These are phyloP conservation scores for Penicillium pulvis DNA, from an alignment of 495 filamentous ascomycete species.

Conservation along the genomic window DNA sequence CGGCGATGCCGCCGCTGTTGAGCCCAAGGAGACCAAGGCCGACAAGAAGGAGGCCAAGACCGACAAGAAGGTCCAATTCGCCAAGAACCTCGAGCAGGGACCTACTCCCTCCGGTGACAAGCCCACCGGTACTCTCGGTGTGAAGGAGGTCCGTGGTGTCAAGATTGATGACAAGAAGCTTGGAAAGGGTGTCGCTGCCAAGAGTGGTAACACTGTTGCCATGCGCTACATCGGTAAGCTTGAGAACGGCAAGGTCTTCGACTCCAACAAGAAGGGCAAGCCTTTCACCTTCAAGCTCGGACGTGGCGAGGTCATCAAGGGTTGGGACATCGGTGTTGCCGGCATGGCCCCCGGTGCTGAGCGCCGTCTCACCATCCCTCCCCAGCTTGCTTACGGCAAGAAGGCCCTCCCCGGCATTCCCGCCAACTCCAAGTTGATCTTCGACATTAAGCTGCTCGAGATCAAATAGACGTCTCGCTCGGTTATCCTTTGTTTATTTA, in stretches of 20 bases:
- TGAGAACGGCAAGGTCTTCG: constrained; percentile 88
- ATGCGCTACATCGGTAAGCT: constrained; percentile 99
- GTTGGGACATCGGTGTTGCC: constrained; percentile 91
- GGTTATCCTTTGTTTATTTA: constrained; percentile 23
- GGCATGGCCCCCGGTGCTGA: constrained; percentile 94
- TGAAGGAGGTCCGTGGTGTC: constrained; percentile 82
- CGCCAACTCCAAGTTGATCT: constrained; percentile 83
- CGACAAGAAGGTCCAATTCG: constrained; percentile 98
- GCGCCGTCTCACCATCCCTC: constrained; percentile 85
- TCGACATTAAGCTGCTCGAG: constrained; percentile 87
- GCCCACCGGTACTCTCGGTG: constrained; percentile 58
- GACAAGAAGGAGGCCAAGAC: constrained; percentile 48
- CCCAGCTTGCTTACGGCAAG: constrained; percentile 83
- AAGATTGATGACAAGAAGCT: constrained; percentile 94
- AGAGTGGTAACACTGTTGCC: constrained; percentile 81
- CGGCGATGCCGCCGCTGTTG: constrained; percentile 70
- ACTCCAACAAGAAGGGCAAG: constrained; percentile 96
- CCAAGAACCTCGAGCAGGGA: constrained; percentile 96
- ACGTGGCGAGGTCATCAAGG: constrained; percentile 94
- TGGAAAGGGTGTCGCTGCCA: constrained; percentile 76
- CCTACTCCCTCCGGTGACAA: constrained; percentile 71
- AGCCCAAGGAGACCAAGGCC: constrained; percentile 65
- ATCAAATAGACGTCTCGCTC: constrained; percentile 51
- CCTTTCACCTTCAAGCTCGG: constrained; percentile 95
- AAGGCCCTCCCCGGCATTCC: constrained; percentile 79